phyloP scores from a whole-genome alignment of 768 basidiomycete genomes.

The Lentinula boryana region DNA sequence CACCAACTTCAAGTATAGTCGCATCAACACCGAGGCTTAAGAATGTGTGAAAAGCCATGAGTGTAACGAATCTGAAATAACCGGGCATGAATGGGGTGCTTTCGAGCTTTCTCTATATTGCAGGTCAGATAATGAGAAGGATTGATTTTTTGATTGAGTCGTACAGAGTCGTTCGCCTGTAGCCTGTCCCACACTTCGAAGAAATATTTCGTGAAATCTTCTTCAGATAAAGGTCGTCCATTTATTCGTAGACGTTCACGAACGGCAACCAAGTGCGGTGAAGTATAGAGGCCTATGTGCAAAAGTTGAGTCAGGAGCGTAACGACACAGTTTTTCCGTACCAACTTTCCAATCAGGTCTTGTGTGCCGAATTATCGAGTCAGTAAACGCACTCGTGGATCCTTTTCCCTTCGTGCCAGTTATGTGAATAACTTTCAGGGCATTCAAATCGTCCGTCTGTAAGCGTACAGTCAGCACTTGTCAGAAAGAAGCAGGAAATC shows the following conservation, averaged over 20 bases:
- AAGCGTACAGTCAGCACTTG: background rate
- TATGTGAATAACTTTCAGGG: conserved; percentile 89
- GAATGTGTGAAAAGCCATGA: conserved; percentile 90
- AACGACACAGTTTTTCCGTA: conserved; percentile 25
- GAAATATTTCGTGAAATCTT: conserved; percentile 84
- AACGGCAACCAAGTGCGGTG: conserved; percentile 93
- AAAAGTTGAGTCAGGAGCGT: background rate
- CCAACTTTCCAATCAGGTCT: conserved; percentile 78
- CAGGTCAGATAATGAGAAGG: background rate
- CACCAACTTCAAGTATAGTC: conserved; percentile 92
- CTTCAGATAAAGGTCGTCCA: conserved; percentile 83
- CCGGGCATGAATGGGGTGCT: conserved; percentile 70
- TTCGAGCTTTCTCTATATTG: conserved; percentile 36
- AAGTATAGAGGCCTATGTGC: conserved; percentile 82
- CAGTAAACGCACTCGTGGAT: conserved; percentile 90
- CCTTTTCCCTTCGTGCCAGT: conserved; percentile 99
- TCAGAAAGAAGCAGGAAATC: background rate
- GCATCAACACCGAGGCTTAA: conserved; percentile 78
- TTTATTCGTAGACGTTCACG: conserved; percentile 94
- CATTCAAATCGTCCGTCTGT: conserved; percentile 79
- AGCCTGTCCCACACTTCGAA: conserved; percentile 94
- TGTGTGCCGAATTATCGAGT: conserved; percentile 76
- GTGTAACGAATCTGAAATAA: conserved; percentile 92
- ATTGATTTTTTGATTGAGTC: background rate
- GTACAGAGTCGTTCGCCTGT: conserved; percentile 54